Conservation (phyloP, 371 early-diverging fungal species). For the Mortierella sp. region DNA sequence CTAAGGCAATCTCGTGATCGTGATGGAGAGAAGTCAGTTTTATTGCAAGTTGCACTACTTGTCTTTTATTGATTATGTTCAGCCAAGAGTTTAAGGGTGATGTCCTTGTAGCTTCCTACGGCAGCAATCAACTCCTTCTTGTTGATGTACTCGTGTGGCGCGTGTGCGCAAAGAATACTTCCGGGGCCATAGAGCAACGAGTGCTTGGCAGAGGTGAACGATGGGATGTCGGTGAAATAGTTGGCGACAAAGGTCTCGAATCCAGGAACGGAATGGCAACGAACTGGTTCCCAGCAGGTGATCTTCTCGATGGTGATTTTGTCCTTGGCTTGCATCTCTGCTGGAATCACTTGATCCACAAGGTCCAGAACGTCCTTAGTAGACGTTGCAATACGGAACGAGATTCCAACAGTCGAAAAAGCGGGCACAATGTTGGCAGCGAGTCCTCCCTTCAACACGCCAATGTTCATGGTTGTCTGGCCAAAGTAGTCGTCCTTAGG, state of each 20-base stretch:
- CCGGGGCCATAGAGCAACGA: conserved; percentile 60
- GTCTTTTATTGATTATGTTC: conserved; percentile 13
- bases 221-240: conserved; percentile 55
- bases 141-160: conserved; percentile 59
- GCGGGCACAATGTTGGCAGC: conserved; percentile 62
- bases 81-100: conserved; percentile 46
- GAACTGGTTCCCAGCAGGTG: conserved; percentile 59
- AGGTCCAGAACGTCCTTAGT: conserved; percentile 49
- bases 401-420: conserved; percentile 49
- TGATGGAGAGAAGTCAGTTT: neutral
- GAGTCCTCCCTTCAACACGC: conserved; percentile 56
- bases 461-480: conserved; percentile 61
- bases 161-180: conserved; percentile 61
- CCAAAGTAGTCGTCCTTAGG: conserved; percentile 56
- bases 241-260: conserved; percentile 55
- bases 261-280: conserved; percentile 55
- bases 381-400: conserved; percentile 60
- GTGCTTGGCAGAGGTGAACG: conserved; percentile 47
- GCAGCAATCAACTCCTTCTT: conserved; percentile 59
- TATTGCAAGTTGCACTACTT: conserved; percentile 1
- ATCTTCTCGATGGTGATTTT: conserved; percentile 41
- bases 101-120: conserved; percentile 59
- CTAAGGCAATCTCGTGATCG: no score
- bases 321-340: conserved; percentile 32
- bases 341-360: conserved; percentile 35